Base-by-base conservation (phyloP, 495 filamentous ascomycete genomes). In the Talaromyces ruber region DNA sequence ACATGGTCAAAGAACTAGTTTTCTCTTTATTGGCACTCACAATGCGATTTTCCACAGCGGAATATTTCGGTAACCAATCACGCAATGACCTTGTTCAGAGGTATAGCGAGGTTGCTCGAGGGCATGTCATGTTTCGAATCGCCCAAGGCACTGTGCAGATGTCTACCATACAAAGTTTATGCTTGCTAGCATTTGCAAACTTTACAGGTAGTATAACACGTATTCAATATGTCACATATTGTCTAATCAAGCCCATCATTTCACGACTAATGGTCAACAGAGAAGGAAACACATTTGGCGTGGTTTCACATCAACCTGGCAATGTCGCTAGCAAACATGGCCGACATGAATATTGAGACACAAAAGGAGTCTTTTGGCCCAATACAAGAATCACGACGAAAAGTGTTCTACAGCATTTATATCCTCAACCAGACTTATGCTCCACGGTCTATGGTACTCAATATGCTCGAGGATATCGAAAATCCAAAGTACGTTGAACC, bases 21-120 rank as follows among this genome's bases (percentile, higher is more conserved):
- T 79, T 70, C 56, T 76, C 75, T 22, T 73, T 80, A 22, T 66
- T 80, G 2, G 74, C 75, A 6, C 62, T 80, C 53, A 77, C 76
- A 0, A 66, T 73, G 3, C 71, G 77, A 1, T 80, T 78, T 63
- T 60, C 59, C 4, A 52, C 37, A 7, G 12, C 37, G 4, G 21
- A 24, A 51, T 47, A 30, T 14, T 51, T 60, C 32, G 45, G 12
- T 9, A 32, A 3, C 6, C 24, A 18, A 2, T 30, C 59, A 22
- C 54, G 8, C 24, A 21, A 60, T 7, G 25, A 37, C 12, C 45
- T 60, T 11, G 43, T 45, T 14, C 39, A 52, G 25, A 60, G 25
- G 30, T 60, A 60, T 32, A 25, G 30, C 4, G 59, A 60, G 52
- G 45, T 60, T 22, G 39, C 59, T 16, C 39, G 59, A 50, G 59